Evolutionary conservation across 345 rosid species (phyloP).

Genomic region (Eucalyptus curtisii): DNA sequence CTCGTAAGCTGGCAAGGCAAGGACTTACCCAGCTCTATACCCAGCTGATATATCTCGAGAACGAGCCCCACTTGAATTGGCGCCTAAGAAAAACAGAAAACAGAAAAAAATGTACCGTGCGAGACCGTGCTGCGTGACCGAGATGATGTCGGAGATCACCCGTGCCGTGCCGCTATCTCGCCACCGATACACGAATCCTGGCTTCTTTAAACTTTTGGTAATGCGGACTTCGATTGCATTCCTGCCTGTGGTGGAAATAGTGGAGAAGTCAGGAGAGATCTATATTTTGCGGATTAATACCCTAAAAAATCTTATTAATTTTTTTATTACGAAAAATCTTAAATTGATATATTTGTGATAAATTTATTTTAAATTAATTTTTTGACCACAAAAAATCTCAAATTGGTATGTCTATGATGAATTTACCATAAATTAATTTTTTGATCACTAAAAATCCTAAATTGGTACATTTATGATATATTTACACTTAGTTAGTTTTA

Average conservation of each 20-base stretch:
- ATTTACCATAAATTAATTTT: too few species aligned
- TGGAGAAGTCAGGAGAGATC: neutral
- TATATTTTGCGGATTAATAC: neutral
- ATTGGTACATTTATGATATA: fast-evolving
- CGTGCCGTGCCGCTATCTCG: neutral
- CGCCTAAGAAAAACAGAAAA: neutral
- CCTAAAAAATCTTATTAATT: too few species aligned
- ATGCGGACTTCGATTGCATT: neutral
- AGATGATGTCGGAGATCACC: neutral
- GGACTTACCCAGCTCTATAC: neutral
- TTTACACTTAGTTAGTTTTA: fast-evolving
- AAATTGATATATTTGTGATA: fast-evolving
- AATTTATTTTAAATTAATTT: too few species aligned
- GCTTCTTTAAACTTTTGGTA: neutral
- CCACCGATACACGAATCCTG: neutral
- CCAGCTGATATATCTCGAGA: neutral
- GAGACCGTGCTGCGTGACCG: neutral
- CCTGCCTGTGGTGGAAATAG: neutral
- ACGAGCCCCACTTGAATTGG: neutral
- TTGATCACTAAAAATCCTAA: fast-evolving
- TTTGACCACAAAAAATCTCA: fast-evolving
- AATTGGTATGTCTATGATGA: fast-evolving
- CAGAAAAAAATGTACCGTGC: neutral
- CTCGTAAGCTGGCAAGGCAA: neutral
- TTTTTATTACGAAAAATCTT: too few species aligned